A percentile compares a stretch with the other conserved stretches of the same genome.
These are phyloP conservation scores for Iberis pinnata DNA, from an alignment of 345 rosid genomes.

Conservation along the genomic window DNA sequence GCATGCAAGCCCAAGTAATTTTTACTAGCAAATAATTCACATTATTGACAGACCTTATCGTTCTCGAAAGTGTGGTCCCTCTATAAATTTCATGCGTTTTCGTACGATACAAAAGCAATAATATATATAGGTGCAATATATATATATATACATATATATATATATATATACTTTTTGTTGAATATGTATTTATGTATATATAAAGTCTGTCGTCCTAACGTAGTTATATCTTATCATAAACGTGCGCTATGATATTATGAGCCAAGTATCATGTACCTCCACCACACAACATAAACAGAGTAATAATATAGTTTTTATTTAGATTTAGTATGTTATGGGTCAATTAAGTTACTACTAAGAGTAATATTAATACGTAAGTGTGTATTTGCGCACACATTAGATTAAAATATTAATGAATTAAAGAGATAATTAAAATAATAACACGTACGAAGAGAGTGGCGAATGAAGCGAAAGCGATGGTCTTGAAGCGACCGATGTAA, in stretches of 20 bases:
- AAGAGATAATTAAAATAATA: no score
- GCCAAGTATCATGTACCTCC: conserved; percentile 21
- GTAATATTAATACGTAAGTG: no score
- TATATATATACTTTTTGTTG: not conserved
- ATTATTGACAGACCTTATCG: conserved; percentile 18
- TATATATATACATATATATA: not conserved
- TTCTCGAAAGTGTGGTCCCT: conserved; percentile 24
- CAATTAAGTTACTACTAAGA: no score
- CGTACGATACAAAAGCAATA: conserved; percentile 22
- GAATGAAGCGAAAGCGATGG: conserved; percentile 48
- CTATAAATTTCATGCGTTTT: conserved; percentile 18
- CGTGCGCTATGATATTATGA: conserved; percentile 8
- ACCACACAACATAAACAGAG: conserved; percentile 10
- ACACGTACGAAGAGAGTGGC: conserved; percentile 53
- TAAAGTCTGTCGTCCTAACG: conserved; percentile 7
- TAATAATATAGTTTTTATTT: not conserved
- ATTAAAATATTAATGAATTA: no score
- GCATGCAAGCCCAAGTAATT: conserved; percentile 6
- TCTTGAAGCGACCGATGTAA: conserved; percentile 45
- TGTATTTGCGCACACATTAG: no score
- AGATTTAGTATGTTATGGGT: no score
- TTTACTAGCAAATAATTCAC: conserved; percentile 12
- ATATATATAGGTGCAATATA: not conserved
- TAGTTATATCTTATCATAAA: not conserved
- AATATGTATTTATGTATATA: not conserved